phyloP scores from a whole-genome alignment of 257 asterid species.

The Verbena officinalis region DNA sequence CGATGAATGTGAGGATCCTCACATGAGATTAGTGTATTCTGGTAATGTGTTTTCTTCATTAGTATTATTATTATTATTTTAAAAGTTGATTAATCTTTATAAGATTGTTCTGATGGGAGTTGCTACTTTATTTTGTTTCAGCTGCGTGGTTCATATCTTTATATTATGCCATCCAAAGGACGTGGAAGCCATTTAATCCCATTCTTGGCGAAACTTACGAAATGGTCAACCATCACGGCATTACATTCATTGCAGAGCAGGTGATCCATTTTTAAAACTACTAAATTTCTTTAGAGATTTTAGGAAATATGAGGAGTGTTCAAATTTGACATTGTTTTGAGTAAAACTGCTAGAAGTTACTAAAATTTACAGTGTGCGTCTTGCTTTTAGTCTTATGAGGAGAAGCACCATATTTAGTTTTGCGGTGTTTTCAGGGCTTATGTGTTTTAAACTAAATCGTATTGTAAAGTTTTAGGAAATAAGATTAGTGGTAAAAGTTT shows the following conservation, averaged over 20 bases:
- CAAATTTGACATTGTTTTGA: too few relatives aligned
- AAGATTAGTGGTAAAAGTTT: too few relatives aligned
- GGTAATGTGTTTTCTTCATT: slow-evolving; percentile 36
- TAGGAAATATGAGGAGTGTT: too few relatives aligned
- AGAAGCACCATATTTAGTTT: too few relatives aligned
- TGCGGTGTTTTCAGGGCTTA: too few relatives aligned
- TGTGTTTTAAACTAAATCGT: too few relatives aligned
- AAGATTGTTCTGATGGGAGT: slow-evolving; percentile 11
- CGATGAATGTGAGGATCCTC: slow-evolving; percentile 93
- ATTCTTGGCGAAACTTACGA: slow-evolving; percentile 99
- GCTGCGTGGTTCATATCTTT: slow-evolving; percentile 66
- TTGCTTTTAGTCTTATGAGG: too few relatives aligned
- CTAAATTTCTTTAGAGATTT: too few relatives aligned
- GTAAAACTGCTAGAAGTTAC: too few relatives aligned
- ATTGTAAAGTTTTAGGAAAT: too few relatives aligned
- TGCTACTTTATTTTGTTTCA: slow-evolving; percentile 10
- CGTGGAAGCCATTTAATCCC: slow-evolving; percentile 99
- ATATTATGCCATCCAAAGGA: slow-evolving; percentile 89
- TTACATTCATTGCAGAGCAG: slow-evolving; percentile 64
- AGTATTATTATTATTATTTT: not conserved
- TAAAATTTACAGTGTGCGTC: not conserved
- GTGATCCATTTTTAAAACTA: slow-evolving; percentile 29
- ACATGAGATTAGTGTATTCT: slow-evolving; percentile 91
- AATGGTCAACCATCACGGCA: slow-evolving; percentile 82
- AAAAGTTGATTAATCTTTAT: not conserved